Conservation (phyloP, 2,329 filamentous ascomycete species). For the Aspergillus costaricaensis region DNA sequence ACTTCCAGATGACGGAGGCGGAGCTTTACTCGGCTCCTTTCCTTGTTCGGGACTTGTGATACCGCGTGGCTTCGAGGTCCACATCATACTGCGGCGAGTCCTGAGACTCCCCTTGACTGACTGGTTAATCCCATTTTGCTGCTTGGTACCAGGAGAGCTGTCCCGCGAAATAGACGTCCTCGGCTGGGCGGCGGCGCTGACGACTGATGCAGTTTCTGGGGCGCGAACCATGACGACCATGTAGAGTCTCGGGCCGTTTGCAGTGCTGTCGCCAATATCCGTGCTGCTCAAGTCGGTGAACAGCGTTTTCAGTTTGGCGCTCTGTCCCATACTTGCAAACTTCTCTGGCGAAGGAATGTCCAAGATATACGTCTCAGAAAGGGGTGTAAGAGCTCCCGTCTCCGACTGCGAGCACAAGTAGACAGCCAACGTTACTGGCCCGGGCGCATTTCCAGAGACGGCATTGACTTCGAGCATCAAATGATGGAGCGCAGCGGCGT, state of each 20-base stretch:
- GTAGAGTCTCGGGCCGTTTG: slow-evolving; percentile 71
- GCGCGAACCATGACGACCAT: slow-evolving; percentile 79
- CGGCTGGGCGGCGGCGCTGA: slow-evolving; percentile 25
- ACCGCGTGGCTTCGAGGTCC: slow-evolving; percentile 39
- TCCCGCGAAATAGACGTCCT: slow-evolving; percentile 39
- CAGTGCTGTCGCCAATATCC: slow-evolving; percentile 67
- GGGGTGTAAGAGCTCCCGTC: slow-evolving; percentile 62
- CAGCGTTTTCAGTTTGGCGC: slow-evolving; percentile 74
- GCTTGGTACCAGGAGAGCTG: slow-evolving; percentile 31
- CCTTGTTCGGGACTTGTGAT: slow-evolving; percentile 33
- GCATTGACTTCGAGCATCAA: slow-evolving; percentile 83
- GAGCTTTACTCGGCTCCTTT: slow-evolving; percentile 29
- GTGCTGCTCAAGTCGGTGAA: slow-evolving; percentile 82
- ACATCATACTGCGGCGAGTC: slow-evolving; percentile 49
- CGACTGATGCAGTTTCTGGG: slow-evolving; percentile 49
- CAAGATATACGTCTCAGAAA: slow-evolving; percentile 83
- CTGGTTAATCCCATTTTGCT: slow-evolving; percentile 30
- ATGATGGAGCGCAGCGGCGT: slow-evolving; percentile 71
- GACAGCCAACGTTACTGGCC: slow-evolving; percentile 73
- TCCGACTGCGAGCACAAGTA: slow-evolving; percentile 73
- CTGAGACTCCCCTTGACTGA: slow-evolving; percentile 40
- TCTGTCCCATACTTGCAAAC: slow-evolving; percentile 65
- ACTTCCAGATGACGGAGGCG: slow-evolving; percentile 37
- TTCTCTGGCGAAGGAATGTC: slow-evolving; percentile 74
- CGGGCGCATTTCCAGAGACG: slow-evolving; percentile 74